Conservation (phyloP, 1,284 basidiomycete species). For the Agaricales sp. region DNA sequence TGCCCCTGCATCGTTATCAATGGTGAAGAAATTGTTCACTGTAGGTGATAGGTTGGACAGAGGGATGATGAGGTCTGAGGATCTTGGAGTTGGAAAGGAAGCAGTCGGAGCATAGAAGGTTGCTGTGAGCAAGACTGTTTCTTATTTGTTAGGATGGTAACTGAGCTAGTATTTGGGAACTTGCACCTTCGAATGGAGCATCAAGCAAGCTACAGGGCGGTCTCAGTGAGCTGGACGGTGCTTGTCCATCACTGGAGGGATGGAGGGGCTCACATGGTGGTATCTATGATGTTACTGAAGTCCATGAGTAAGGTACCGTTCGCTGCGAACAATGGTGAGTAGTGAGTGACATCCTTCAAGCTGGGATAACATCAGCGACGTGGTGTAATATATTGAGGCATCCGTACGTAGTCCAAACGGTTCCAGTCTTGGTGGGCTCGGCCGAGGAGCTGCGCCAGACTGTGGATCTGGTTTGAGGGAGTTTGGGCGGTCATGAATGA, state of each 20-base stretch:
- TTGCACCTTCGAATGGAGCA: conserved; percentile 17
- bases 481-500: too few species aligned
- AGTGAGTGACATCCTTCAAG: conserved; percentile 31
- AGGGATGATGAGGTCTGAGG: conserved; percentile 26
- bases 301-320: conserved; percentile 29
- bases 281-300: conserved; percentile 30
- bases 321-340: conserved; percentile 26
- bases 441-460: conserved; percentile 33
- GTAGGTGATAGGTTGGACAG: conserved; percentile 23
- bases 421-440: conserved; percentile 28
- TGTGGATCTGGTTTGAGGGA: too few species aligned
- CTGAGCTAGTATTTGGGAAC: background rate
- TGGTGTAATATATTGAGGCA: background rate
- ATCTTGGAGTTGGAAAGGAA: conserved; percentile 19
- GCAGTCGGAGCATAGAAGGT: conserved; percentile 27
- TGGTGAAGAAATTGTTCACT: conserved; percentile 23
- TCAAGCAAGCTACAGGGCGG: conserved; percentile 20
- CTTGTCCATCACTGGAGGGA: background rate
- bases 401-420: conserved; percentile 24
- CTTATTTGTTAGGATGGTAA: background rate
- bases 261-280: conserved; percentile 19
- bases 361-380: conserved; percentile 9
- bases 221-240: background rate
- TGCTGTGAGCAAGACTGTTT: conserved; percentile 25
- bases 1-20: conserved; percentile 23